Conservation (phyloP, 1,139 yeast genomes). For the Yamadazyma atmosphaerica region DNA sequence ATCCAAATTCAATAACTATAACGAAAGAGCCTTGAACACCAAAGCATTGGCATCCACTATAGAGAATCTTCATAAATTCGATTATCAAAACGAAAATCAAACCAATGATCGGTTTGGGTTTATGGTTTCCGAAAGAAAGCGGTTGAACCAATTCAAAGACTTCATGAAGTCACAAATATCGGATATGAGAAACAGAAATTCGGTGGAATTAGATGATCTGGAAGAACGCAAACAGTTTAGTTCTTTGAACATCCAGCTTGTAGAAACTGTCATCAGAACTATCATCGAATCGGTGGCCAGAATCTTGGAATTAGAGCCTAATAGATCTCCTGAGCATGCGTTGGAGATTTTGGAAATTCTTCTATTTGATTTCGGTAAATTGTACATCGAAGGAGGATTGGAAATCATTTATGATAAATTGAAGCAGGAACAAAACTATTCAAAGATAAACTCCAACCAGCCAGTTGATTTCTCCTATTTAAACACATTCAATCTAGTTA, state of each 20-base stretch:
- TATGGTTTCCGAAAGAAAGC: constrained; percentile 40
- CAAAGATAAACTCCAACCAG: constrained; percentile 23
- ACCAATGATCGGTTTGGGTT: constrained; percentile 30
- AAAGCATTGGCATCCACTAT: constrained; percentile 48
- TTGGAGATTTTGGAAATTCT: constrained; percentile 67
- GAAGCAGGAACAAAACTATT: constrained; percentile 27
- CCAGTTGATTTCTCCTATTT: constrained; percentile 47
- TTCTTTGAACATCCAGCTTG: constrained; percentile 43
- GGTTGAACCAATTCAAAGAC: constrained; percentile 40
- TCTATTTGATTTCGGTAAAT: constrained; percentile 68
- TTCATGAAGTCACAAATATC: constrained; percentile 40
- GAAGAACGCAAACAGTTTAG: constrained; percentile 27
- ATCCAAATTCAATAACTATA: constrained; percentile 48
- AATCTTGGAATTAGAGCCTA: constrained; percentile 70
- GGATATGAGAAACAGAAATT: constrained; percentile 24
- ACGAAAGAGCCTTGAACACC: constrained; percentile 52
- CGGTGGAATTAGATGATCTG: constrained; percentile 22
- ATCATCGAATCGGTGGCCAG: constrained; percentile 82
- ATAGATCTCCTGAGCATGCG: constrained; percentile 62
- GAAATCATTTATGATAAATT: constrained; percentile 61
- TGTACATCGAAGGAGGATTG: constrained; percentile 72
- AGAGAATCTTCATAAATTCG: constrained; percentile 35
- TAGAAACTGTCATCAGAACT: constrained; percentile 67
- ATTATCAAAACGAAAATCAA: constrained; percentile 18
- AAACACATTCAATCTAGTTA: constrained; percentile 52